A percentile compares a stretch with the other conserved stretches of the same genome.
Conservation (phyloP, 2,329 filamentous ascomycete genomes). For the Stagonosporopsis rhizophila region DNA sequence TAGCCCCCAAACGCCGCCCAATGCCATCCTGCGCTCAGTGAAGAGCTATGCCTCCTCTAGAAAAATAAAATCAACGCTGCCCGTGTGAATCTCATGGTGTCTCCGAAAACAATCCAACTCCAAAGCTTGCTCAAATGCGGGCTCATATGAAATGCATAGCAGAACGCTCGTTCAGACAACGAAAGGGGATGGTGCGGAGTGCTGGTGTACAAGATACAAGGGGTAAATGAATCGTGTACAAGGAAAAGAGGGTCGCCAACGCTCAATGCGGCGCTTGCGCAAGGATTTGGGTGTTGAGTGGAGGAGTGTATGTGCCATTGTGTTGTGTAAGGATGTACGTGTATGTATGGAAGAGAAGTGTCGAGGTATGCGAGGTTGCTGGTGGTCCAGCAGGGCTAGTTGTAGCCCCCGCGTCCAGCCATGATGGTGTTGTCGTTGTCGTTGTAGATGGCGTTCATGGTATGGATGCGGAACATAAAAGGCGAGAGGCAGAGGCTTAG, state of each 20-base stretch:
- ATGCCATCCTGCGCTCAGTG: slow-evolving; percentile 17
- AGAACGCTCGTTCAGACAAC: neutral
- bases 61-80: neutral
- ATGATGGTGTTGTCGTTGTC: slow-evolving; percentile 24
- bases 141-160: neutral
- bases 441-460: neutral
- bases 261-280: slow-evolving; percentile 37
- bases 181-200: neutral
- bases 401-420: slow-evolving; percentile 46
- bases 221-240: neutral
- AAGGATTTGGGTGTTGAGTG: slow-evolving; percentile 1
- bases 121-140: slow-evolving; percentile 28
- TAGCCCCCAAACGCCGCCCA: neutral
- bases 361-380: neutral
- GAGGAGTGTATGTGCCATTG: neutral
- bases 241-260: slow-evolving; percentile 26
- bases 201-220: neutral
- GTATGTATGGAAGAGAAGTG: neutral
- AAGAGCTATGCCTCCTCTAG: slow-evolving; percentile 21
- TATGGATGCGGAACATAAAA: neutral
- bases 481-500: slow-evolving; percentile 10
- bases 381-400: slow-evolving; percentile 18
- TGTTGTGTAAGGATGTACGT: neutral
- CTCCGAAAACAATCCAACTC: neutral
- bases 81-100: neutral